Evolutionary conservation across 257 asterid species (phyloP), one percentile per base, ranked within the genome.

Genomic region (Nyctanthes arbortristis): DNA sequence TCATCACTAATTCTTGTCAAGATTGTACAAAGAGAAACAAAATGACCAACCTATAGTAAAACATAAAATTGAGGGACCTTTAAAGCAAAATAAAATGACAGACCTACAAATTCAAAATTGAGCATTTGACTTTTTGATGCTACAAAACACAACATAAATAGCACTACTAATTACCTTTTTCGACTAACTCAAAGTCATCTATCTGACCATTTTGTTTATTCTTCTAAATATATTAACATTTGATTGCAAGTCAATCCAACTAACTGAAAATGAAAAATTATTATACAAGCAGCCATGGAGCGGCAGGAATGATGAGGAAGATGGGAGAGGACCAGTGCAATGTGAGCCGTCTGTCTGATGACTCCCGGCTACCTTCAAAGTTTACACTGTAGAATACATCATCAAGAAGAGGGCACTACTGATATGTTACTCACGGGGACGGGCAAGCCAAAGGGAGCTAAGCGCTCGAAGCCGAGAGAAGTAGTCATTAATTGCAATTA

Each of bases 371-470:
- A 29, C 29, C 57, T 49, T 28, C 57, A 7, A 49, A 8, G 58
- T 20, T 2, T 22, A 49, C 58, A 47, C 5, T 47, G 56, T 3
- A 36, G 43, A 36, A 11, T 36, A 36, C 43, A 36, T 6, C 43
- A 36, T 7, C 7, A 36, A 36, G 13, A 7, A 1, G 43, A n/a
- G n/a, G 14, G 43, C 16, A 36, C 43, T 29, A 28, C 5, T 4
- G 34, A 16, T 57, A 24, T 49, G 70, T 80, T 71, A 92, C 65
- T 92, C 98, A 29, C 89, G 82, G 58, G 98, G 98, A 7, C 98
- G 96, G 14, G 97, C 97, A 14, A 90, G 96, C 98, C 98, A 92
- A 6, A 92, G 90, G 37, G 98, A 88, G 82, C 97, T 90, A 25
- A 92, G 92, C 31, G 97, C 98, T 67, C 96, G 87, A 34, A 92